Conservation (phyloP, 2,329 filamentous ascomycete genomes). For the Aspergillus viridinutans region DNA sequence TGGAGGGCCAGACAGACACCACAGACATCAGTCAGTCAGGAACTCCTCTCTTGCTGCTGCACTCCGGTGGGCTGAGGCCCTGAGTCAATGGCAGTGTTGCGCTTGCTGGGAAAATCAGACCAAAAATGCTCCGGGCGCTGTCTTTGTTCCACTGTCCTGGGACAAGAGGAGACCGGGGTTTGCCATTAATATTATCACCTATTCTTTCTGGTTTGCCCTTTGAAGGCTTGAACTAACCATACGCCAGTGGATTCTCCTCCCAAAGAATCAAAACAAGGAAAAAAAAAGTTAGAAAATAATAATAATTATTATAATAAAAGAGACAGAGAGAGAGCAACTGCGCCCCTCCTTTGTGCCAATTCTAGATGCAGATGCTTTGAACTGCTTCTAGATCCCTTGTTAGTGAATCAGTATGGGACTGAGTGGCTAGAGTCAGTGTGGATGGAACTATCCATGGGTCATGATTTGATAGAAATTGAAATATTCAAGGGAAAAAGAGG, state of each 20-base stretch:
- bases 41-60: slow-evolving; percentile 3
- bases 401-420: not conserved
- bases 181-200: slow-evolving; percentile 14
- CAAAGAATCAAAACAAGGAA: not conserved
- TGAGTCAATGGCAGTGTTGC: slow-evolving; percentile 7
- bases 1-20: slow-evolving; percentile 1
- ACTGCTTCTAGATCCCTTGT: slow-evolving; percentile 3
- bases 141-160: slow-evolving; percentile 20
- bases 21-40: not conserved
- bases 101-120: not conserved
- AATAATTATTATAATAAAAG: not conserved
- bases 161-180: slow-evolving; percentile 13
- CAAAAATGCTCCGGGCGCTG: slow-evolving; percentile 5
- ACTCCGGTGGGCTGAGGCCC: slow-evolving; percentile 21
- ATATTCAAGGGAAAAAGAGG: not conserved
- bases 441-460: not conserved
- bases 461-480: not conserved
- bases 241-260: not conserved
- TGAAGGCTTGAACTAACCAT: not conserved
- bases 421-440: not conserved
- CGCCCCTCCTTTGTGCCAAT: slow-evolving; percentile 21
- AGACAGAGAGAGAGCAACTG: not conserved
- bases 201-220: not conserved
- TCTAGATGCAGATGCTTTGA: slow-evolving; percentile 8
- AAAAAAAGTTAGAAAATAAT: not conserved